Evolutionary conservation across 2,329 filamentous ascomycete genomes (phyloP), one percentile per base, ranked within the genome.

Genomic region (Alternaria novae-zelandiae): DNA sequence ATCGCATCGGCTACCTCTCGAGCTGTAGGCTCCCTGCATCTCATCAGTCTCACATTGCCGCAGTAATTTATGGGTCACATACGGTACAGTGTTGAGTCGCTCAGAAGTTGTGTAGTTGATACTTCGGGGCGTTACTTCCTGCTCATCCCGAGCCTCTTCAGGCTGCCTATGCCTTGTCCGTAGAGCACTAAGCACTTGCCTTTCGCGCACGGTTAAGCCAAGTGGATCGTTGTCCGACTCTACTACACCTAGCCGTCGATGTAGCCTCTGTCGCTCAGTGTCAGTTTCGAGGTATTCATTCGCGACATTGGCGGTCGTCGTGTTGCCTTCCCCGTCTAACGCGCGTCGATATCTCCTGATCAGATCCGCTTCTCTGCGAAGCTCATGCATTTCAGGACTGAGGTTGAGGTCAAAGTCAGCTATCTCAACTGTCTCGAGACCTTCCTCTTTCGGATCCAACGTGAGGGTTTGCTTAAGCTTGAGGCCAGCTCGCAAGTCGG

Each of bases 401-500:
- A 79, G 54, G n/a, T 69, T 74, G 47, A 75, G 25, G 32, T 79
- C 75, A 47, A 77, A 83, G 59, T 90, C 88, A 8, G 86, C 83
- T 12, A 90, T 83, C 47, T 84, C 81, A 17, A 90, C 75, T 62
- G 86, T 86, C 58, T 88, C 84, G 54, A 89, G 86, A 4, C 84
- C 84, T 25, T 86, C 84, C 28, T 83, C 81, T 56, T 87, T 84
- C 13, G 84, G 83, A 68, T 89, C 86, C 45, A 95, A 83, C 26
- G 86, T 82, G 28, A 96, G 83, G 30, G 91, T 86, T 75, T 96
- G 92, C 49, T 90, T 88, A 55, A 88, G 85, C 50, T 86, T 83
- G 65, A 93, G 89, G 21, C 89, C 87, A 69, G 84, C 87, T 28
- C 92, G 86, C 54, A 92, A 81, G 78, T 96, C 92, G 6, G 90